phyloP scores from a whole-genome alignment of 2,329 filamentous ascomycete species.

The Aspergillus puulaauensis region DNA sequence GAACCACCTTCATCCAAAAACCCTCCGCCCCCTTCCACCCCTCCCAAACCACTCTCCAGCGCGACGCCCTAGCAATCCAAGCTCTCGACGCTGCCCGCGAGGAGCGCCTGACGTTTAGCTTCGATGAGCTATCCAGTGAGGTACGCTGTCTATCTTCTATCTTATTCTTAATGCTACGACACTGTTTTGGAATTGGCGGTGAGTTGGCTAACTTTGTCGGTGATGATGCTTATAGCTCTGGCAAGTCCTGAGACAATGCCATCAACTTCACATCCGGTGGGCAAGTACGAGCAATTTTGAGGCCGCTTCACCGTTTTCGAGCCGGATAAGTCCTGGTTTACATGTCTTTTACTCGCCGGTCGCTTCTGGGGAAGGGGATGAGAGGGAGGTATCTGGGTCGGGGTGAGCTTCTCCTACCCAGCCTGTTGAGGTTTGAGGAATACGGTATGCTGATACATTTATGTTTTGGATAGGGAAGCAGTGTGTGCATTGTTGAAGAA shows the following conservation, averaged over 20 bases:
- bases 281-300: constrained; percentile 59
- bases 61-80: constrained; percentile 55
- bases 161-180: too few species aligned
- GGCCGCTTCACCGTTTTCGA: constrained; percentile 68
- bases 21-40: constrained; percentile 66
- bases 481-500: constrained; percentile 61
- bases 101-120: constrained; percentile 71
- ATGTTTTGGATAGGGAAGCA: constrained; percentile 37
- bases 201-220: background rate
- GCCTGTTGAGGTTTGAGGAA: too few species aligned
- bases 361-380: background rate
- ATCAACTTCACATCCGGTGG: constrained; percentile 80
- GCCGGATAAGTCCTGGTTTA: constrained; percentile 74
- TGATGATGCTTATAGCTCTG: constrained; percentile 50
- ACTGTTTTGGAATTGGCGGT: background rate
- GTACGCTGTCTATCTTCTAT: constrained; percentile 33
- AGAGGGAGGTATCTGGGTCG: background rate
- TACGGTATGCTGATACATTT: constrained; percentile 8
- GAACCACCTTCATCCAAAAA: constrained; percentile 73
- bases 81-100: constrained; percentile 70
- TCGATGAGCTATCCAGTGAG: constrained; percentile 72
- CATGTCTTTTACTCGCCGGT: constrained; percentile 73
- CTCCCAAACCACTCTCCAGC: constrained; percentile 58
- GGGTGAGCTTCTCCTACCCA: constrained; percentile 16
- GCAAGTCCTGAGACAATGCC: constrained; percentile 60